Percentiles rank a stretch among this genome's conserved stretches.
Evolutionary conservation across 768 basidiomycete species (phyloP).

Genomic region (Phlebiopsis flavidoalba): DNA sequence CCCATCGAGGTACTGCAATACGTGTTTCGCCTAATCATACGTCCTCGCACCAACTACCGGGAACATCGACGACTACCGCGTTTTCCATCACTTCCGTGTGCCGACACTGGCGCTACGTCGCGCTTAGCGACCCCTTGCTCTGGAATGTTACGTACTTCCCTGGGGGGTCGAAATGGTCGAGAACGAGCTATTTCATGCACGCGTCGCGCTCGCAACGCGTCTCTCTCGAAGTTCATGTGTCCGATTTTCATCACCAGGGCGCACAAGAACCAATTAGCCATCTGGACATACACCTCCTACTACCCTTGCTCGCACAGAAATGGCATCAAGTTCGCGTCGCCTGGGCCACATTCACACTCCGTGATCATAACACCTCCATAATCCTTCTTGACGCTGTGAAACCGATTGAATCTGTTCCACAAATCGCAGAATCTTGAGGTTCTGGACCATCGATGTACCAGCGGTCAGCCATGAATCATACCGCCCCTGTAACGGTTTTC

Average conservation of each 20-base stretch:
- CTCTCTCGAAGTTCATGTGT: conserved; percentile 58
- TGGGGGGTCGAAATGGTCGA: conserved; percentile 42
- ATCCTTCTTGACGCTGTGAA: background rate
- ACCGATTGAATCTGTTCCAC: background rate
- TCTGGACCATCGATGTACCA: background rate
- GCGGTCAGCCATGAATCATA: background rate
- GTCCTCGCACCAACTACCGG: conserved; percentile 19
- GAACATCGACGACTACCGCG: conserved; percentile 25
- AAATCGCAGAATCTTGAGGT: background rate
- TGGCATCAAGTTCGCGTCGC: conserved; percentile 8
- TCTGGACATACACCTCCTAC: background rate
- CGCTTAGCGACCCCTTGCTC: conserved; percentile 19
- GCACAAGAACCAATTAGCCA: background rate
- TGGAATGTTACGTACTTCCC: conserved; percentile 38
- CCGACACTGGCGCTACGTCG: conserved; percentile 24
- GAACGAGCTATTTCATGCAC: conserved; percentile 52
- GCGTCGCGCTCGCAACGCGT: conserved; percentile 41
- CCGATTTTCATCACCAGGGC: conserved; percentile 25
- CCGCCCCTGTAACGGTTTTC: background rate
- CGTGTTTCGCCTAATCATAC: conserved; percentile 54
- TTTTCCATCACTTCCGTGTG: conserved; percentile 58
- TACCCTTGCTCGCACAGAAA: conserved; percentile 6
- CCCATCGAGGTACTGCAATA: conserved; percentile 62
- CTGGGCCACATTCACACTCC: background rate
- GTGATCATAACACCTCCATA: background rate